These are phyloP conservation scores for Pseudopithomyces chartarum DNA, from an alignment of 2,329 filamentous ascomycete genomes.

Conservation along the genomic window DNA sequence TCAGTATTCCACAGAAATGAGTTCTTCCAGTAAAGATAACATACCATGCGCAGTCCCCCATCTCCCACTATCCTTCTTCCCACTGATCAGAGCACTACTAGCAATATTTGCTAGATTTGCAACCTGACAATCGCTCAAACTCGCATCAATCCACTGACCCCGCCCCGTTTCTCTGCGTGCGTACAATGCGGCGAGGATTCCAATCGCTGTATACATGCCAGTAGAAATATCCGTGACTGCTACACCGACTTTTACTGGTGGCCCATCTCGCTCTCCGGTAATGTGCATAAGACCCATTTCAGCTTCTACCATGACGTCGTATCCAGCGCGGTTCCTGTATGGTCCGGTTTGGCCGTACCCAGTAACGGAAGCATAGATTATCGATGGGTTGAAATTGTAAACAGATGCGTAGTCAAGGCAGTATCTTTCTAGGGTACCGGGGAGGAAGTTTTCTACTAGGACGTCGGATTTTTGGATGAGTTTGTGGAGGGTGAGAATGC, in stretches of 20 bases:
- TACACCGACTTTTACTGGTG: constrained; percentile 96
- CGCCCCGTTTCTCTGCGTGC: constrained; percentile 73
- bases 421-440: constrained; percentile 86
- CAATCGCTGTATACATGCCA: constrained; percentile 90
- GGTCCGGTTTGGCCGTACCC: constrained; percentile 96
- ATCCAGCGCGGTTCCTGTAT: constrained; percentile 83
- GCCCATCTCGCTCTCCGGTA: constrained; percentile 82
- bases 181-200: constrained; percentile 88
- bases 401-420: constrained; percentile 83
- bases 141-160: constrained; percentile 90
- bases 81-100: constrained; percentile 84
- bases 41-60: constrained; percentile 96
- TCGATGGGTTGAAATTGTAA: constrained; percentile 75
- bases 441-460: constrained; percentile 94
- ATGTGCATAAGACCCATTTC: constrained; percentile 99
- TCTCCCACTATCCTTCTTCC: constrained; percentile 81
- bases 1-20: background rate
- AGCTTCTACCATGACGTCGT: constrained; percentile 99
- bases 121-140: constrained; percentile 90
- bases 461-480: constrained; percentile 85
- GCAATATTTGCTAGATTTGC: constrained; percentile 92
- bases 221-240: constrained; percentile 96
- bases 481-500: constrained; percentile 83
- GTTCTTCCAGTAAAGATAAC: constrained; percentile 20
- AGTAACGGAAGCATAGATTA: constrained; percentile 95